phyloP scores from a whole-genome alignment of 208 protist species.

The Trichomonas tenax region DNA sequence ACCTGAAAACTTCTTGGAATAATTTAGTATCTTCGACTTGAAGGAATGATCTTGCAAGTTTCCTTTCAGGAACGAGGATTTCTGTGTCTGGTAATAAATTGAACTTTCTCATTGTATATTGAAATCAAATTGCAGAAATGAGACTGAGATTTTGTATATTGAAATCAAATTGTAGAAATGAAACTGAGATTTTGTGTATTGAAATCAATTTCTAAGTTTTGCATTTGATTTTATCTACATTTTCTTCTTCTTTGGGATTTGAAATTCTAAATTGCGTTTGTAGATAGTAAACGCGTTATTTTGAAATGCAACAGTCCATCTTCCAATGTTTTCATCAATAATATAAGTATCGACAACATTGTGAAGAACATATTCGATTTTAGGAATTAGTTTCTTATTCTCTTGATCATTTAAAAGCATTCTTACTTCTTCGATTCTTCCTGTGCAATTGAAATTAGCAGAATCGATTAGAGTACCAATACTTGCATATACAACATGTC shows the following conservation, averaged over 20 bases:
- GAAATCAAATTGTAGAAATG: no score
- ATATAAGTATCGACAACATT: background rate
- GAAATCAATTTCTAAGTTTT: no score
- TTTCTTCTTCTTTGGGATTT: no score
- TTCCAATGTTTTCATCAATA: background rate
- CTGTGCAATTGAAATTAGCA: background rate
- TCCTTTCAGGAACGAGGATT: background rate
- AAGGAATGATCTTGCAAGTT: background rate
- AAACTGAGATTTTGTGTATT: no score
- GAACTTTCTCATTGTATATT: background rate
- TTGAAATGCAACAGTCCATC: background rate
- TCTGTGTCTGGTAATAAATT: constrained; percentile 4
- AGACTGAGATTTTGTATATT: background rate
- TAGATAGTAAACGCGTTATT: background rate
- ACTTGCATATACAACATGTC: background rate
- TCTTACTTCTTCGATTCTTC: background rate
- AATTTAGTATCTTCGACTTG: background rate
- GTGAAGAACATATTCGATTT: background rate
- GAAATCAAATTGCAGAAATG: background rate
- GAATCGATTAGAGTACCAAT: background rate
- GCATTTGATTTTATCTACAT: no score
- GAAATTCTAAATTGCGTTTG: background rate
- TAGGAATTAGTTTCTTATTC: background rate
- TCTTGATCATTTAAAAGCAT: background rate
- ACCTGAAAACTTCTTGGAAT: background rate